These are phyloP conservation scores for Xylariaceae sp. DNA, from an alignment of 2,329 filamentous ascomycete genomes.

Conservation along the genomic window DNA sequence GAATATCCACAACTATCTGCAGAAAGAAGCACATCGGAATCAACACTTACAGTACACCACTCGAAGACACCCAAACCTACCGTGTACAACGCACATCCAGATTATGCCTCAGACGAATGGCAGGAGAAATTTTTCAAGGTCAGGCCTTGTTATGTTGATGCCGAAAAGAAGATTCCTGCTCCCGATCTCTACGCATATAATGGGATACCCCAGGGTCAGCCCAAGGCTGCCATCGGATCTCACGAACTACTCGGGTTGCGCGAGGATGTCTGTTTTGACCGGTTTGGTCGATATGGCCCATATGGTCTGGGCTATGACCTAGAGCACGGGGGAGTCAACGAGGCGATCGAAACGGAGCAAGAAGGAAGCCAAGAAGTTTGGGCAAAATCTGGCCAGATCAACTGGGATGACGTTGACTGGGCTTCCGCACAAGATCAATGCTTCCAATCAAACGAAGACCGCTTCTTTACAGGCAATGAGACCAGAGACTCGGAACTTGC, in stretches of 20 bases:
- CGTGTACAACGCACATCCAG: constrained; percentile 66
- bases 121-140: constrained; percentile 47
- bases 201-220: constrained; percentile 71
- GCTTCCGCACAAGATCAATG: constrained; percentile 49
- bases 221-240: constrained; percentile 73
- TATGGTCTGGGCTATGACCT: constrained; percentile 82
- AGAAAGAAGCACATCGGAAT: constrained; percentile 8
- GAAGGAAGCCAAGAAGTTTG: constrained; percentile 62
- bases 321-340: constrained; percentile 65
- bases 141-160: constrained; percentile 60
- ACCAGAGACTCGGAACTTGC: constrained; percentile 25
- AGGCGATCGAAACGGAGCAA: constrained; percentile 68
- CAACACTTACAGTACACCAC: constrained; percentile 24
- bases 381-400: constrained; percentile 49
- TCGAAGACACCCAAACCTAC: constrained; percentile 40
- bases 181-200: constrained; percentile 65
- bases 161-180: constrained; percentile 48
- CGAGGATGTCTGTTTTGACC: constrained; percentile 81
- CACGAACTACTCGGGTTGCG: constrained; percentile 69
- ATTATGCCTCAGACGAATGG: constrained; percentile 56
- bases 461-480: constrained; percentile 48
- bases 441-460: constrained; percentile 56
- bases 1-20: constrained; percentile 61
- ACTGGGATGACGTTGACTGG: constrained; percentile 55
- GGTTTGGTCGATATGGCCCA: constrained; percentile 77